Percentiles rank a stretch among this genome's conserved stretches.
phyloP scores from a whole-genome alignment of 1,284 basidiomycete genomes.

The Xerocomus nothofagi region DNA sequence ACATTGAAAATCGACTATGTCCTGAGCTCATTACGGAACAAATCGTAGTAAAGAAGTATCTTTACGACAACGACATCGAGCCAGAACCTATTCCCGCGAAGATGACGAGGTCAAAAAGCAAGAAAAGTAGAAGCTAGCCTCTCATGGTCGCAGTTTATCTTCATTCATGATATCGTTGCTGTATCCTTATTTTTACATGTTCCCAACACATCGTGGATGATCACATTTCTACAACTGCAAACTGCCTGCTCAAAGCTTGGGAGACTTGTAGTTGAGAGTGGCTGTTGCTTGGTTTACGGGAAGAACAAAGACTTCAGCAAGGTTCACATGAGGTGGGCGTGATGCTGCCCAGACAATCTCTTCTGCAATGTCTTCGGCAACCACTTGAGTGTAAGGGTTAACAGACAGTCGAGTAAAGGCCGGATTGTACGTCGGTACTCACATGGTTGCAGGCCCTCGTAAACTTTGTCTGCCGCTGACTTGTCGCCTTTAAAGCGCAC shows the following conservation, averaged over 20 bases:
- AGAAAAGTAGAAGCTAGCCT: conserved; percentile 39
- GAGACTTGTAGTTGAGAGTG: conserved; percentile 38
- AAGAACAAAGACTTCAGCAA: conserved; percentile 78
- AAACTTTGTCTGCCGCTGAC: conserved; percentile 82
- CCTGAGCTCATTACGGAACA: conserved; percentile 63
- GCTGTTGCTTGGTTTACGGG: conserved; percentile 82
- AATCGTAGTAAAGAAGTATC: conserved; percentile 75
- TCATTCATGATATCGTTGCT: conserved; percentile 29
- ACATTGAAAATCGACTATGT: conserved; percentile 57
- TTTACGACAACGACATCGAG: conserved; percentile 76
- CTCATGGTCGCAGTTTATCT: conserved; percentile 15
- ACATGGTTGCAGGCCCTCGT: conserved; percentile 82
- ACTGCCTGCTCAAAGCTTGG: conserved; percentile 9
- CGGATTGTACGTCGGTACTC: conserved; percentile 31
- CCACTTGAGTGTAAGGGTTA: conserved; percentile 49
- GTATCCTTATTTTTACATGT: conserved; percentile 34
- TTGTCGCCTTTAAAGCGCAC: conserved; percentile 87
- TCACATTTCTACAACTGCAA: not conserved
- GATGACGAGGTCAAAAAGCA: conserved; percentile 49
- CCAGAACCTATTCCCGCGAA: conserved; percentile 43
- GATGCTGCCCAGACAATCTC: conserved; percentile 96
- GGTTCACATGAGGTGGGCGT: conserved; percentile 83
- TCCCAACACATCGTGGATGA: conserved; percentile 3
- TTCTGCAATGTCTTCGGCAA: conserved; percentile 87
- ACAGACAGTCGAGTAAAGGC: conserved; percentile 9